phyloP scores from a whole-genome alignment of 805 yeast genomes.

The Sugiyamaella mastotermitis region DNA sequence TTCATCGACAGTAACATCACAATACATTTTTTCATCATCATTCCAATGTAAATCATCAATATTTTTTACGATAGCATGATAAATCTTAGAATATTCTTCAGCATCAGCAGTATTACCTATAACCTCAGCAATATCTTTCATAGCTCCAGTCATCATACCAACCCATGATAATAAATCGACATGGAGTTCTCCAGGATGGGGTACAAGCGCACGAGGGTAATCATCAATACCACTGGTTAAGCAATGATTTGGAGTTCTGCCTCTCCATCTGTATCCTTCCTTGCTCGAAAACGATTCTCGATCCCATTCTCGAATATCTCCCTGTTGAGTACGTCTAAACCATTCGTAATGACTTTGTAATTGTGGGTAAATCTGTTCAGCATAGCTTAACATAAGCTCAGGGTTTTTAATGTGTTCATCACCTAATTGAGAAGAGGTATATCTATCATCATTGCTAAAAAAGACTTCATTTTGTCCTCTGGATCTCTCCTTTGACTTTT shows the following conservation, averaged over 20 bases:
- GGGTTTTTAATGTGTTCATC: slow-evolving; percentile 52
- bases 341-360: slow-evolving; percentile 73
- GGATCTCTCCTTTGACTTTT: slow-evolving; percentile 27
- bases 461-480: neutral
- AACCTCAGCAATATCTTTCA: slow-evolving; percentile 63
- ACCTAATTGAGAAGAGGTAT: slow-evolving; percentile 15
- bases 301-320: slow-evolving; percentile 66
- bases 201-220: slow-evolving; percentile 77
- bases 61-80: slow-evolving; percentile 52
- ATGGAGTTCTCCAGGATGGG: slow-evolving; percentile 83
- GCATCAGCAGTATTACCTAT: slow-evolving; percentile 57
- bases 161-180: slow-evolving; percentile 91
- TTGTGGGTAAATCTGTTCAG: slow-evolving; percentile 65
- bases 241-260: slow-evolving; percentile 79
- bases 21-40: slow-evolving; percentile 55
- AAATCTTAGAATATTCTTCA: slow-evolving; percentile 45
- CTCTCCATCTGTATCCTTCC: slow-evolving; percentile 90
- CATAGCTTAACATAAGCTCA: slow-evolving; percentile 28
- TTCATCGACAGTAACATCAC: slow-evolving; percentile 77
- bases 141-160: slow-evolving; percentile 83
- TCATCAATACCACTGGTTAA: slow-evolving; percentile 94
- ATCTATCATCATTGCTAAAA: neutral
- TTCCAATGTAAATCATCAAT: slow-evolving; percentile 80
- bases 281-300: slow-evolving; percentile 42
- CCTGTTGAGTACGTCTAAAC: slow-evolving; percentile 78